Evolutionary conservation across 2,329 filamentous ascomycete species (phyloP).

Genomic region (Colletotrichum liaoningense): DNA sequence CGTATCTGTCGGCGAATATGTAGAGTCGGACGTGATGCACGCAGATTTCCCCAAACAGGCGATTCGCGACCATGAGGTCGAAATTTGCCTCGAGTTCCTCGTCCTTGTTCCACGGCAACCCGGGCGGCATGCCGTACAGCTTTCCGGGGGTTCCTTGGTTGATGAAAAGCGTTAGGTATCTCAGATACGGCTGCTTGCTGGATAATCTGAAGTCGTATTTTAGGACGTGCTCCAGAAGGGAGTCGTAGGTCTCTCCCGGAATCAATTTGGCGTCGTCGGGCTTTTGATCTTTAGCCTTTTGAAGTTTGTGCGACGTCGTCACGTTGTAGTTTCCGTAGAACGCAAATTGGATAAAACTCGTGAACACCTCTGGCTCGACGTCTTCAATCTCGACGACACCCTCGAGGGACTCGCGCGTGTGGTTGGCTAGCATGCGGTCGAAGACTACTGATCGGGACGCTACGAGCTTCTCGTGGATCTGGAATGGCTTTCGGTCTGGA

Average conservation of each 20-base stretch:
- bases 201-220: neutral
- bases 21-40: conserved; percentile 9
- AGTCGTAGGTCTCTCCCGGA: neutral
- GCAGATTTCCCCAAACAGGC: neutral
- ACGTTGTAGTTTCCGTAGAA: conserved; percentile 1
- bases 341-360: neutral
- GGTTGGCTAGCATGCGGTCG: neutral
- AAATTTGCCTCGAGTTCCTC: neutral
- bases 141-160: neutral
- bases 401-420: neutral
- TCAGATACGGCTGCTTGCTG: neutral
- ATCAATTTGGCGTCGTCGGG: neutral
- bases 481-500: neutral
- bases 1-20: conserved; percentile 12
- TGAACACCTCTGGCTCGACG: neutral
- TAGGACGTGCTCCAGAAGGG: neutral
- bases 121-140: neutral
- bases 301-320: neutral
- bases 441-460: neutral
- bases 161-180: neutral
- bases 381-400: neutral
- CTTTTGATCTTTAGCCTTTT: neutral
- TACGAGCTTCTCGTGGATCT: conserved; percentile 10
- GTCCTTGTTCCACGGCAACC: too few species aligned
- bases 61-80: neutral